Conservation (phyloP, 1,284 basidiomycete genomes). For the Puccinia coronata region DNA sequence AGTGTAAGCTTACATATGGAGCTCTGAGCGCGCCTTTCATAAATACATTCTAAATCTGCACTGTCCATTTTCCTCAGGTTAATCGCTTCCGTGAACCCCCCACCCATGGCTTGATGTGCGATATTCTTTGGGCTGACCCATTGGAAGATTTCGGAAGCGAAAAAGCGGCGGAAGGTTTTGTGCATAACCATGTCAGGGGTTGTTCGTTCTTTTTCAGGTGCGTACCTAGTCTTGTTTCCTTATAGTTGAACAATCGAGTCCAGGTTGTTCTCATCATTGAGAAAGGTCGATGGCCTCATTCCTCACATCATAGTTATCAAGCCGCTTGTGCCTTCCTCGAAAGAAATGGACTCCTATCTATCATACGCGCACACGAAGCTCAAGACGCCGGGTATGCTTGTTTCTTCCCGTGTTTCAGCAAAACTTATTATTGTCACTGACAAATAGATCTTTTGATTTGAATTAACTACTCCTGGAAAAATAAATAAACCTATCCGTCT, state of each 20-base stretch:
- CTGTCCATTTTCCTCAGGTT: slow-evolving; percentile 64
- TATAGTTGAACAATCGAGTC: background rate
- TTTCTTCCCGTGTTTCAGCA: background rate
- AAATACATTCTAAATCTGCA: slow-evolving; percentile 12
- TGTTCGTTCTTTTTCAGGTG: slow-evolving; percentile 95
- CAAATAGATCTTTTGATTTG: background rate
- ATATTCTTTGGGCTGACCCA: slow-evolving; percentile 92
- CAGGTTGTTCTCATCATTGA: background rate
- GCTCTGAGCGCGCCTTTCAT: background rate
- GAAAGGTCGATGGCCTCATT: background rate
- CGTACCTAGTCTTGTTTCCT: slow-evolving; percentile 56
- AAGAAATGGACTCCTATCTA: slow-evolving; percentile 87
- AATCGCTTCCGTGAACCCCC: slow-evolving; percentile 94
- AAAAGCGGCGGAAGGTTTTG: slow-evolving; percentile 78
- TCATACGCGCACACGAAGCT: slow-evolving; percentile 91
- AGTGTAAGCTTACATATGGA: slow-evolving; percentile 64
- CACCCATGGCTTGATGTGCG: slow-evolving; percentile 90
- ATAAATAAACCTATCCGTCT: background rate
- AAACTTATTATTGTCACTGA: background rate
- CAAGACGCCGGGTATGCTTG: slow-evolving; percentile 80
- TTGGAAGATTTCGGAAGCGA: slow-evolving; percentile 90
- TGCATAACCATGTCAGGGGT: slow-evolving; percentile 92
- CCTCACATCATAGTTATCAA: slow-evolving; percentile 68
- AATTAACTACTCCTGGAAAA: background rate
- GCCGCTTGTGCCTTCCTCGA: slow-evolving; percentile 92